Conservation (phyloP, 192 early-diverging fungal species). For the Coemansia sp. region DNA sequence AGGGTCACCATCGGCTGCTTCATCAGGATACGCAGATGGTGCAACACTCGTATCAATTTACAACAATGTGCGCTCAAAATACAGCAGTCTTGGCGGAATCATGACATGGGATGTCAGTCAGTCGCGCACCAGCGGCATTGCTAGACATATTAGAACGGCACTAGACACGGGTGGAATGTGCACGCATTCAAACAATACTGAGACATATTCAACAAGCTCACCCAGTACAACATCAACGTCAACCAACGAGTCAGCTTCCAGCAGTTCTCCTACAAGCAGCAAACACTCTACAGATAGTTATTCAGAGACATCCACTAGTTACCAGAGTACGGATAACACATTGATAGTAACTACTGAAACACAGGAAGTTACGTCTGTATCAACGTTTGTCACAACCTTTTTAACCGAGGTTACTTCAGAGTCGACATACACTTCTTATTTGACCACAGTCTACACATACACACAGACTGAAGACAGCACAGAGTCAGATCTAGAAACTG, state of each 20-base stretch:
- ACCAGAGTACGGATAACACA: background rate
- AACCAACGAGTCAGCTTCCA: background rate
- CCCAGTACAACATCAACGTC: background rate
- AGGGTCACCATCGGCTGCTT: constrained; percentile 56
- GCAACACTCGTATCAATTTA: constrained; percentile 44
- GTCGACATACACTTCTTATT: constrained; percentile 18
- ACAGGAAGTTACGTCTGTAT: constrained; percentile 30
- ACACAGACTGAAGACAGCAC: background rate
- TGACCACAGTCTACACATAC: constrained; percentile 20
- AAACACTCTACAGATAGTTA: background rate
- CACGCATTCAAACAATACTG: constrained; percentile 11
- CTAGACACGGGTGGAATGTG: constrained; percentile 31
- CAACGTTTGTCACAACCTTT: constrained; percentile 25
- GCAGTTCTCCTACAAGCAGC: background rate
- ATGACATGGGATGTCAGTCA: constrained; percentile 67
- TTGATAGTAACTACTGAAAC: constrained; percentile 15
- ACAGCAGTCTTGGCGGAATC: constrained; percentile 65
- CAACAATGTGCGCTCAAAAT: constrained; percentile 42
- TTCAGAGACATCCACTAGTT: background rate
- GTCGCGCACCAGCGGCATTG: constrained; percentile 43
- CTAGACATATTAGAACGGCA: constrained; percentile 24
- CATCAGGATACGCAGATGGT: constrained; percentile 54
- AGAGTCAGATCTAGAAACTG: background rate
- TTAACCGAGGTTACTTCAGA: constrained; percentile 13
- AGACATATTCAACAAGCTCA: constrained; percentile 7